A percentile compares a stretch with the other conserved stretches of the same genome.
Evolutionary conservation across 495 filamentous ascomycete species (phyloP).

Genomic region (Penicillium samsonianum): DNA sequence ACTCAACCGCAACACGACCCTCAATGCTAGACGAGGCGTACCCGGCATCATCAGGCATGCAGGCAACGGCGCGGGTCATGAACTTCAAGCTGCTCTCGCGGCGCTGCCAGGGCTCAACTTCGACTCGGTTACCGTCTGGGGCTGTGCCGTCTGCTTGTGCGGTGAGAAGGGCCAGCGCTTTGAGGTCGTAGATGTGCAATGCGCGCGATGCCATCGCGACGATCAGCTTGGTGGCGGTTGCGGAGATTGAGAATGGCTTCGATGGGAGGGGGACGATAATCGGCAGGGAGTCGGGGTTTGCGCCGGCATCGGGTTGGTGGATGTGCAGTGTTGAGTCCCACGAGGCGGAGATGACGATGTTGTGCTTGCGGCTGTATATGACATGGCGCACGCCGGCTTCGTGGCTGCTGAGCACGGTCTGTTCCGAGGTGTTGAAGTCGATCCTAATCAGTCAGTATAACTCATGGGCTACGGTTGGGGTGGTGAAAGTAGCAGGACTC

Average conservation of each 20-base stretch:
- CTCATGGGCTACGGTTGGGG: background rate
- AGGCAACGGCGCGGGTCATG: slow-evolving; percentile 89
- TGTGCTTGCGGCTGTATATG: slow-evolving; percentile 74
- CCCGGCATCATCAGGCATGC: slow-evolving; percentile 93
- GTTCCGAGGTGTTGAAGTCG: slow-evolving; percentile 67
- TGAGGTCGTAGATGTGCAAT: slow-evolving; percentile 89
- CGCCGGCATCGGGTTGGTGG: slow-evolving; percentile 56
- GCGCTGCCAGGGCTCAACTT: slow-evolving; percentile 81
- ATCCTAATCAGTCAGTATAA: slow-evolving; percentile 52
- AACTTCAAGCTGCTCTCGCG: slow-evolving; percentile 92
- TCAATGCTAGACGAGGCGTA: slow-evolving; percentile 90
- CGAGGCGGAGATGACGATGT: slow-evolving; percentile 80
- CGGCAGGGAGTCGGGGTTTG: slow-evolving; percentile 47
- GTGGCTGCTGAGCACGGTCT: slow-evolving; percentile 78
- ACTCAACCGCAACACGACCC: slow-evolving; percentile 92
- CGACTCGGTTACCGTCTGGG: slow-evolving; percentile 42
- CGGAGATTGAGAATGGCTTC: slow-evolving; percentile 85
- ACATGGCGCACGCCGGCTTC: slow-evolving; percentile 75
- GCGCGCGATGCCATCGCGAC: slow-evolving; percentile 94
- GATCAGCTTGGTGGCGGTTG: slow-evolving; percentile 79
- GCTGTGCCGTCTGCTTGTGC: slow-evolving; percentile 47
- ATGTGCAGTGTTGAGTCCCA: slow-evolving; percentile 93
- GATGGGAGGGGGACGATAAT: slow-evolving; percentile 68
- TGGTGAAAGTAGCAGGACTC: background rate
- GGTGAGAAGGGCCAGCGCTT: slow-evolving; percentile 57